Percentiles rank a stretch among this genome's conserved stretches.
phyloP scores from a whole-genome alignment of 805 yeast species.

The Candida easanensis region DNA sequence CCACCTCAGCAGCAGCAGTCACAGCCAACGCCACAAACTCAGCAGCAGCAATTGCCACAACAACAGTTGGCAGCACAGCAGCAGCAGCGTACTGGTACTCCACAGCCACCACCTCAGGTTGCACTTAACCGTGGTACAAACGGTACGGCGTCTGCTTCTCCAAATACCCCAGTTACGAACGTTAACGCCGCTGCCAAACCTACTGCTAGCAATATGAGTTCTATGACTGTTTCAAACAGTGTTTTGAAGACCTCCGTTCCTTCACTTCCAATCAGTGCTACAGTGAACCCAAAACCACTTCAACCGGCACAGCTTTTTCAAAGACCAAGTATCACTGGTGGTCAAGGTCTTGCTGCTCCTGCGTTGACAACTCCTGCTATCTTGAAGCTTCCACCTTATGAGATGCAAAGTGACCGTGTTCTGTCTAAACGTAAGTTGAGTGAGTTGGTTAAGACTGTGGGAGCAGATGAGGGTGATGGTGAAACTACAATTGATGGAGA shows the following conservation, averaged over 20 bases:
- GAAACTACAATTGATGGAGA: slow-evolving; percentile 92
- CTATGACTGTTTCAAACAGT: slow-evolving; percentile 26
- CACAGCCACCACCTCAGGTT: slow-evolving; percentile 15
- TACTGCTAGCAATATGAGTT: slow-evolving; percentile 26
- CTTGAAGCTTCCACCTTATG: slow-evolving; percentile 76
- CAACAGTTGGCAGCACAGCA: slow-evolving; percentile 11
- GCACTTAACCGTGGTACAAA: slow-evolving; percentile 11
- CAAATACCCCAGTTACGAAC: slow-evolving; percentile 40
- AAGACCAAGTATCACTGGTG: slow-evolving; percentile 83
- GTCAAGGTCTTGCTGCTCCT: slow-evolving; percentile 70
- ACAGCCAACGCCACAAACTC: slow-evolving; percentile 5
- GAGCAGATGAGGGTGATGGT: slow-evolving; percentile 86
- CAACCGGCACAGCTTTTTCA: slow-evolving; percentile 63
- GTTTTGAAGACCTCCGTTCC: slow-evolving; percentile 48
- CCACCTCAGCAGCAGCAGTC: slow-evolving; percentile 13
- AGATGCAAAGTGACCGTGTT: slow-evolving; percentile 77
- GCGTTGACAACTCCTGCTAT: slow-evolving; percentile 74
- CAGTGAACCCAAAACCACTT: slow-evolving; percentile 62
- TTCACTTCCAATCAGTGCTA: slow-evolving; percentile 68
- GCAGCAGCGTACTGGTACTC: slow-evolving; percentile 24
- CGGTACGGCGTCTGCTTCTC: slow-evolving; percentile 26
- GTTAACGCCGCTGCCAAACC: slow-evolving; percentile 50
- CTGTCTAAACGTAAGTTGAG: slow-evolving; percentile 84
- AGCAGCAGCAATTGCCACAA: slow-evolving; percentile 11
- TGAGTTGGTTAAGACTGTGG: slow-evolving; percentile 80